Base-by-base conservation (phyloP, 352 stramenopile species). In the Thalassiosira sp. region DNA sequence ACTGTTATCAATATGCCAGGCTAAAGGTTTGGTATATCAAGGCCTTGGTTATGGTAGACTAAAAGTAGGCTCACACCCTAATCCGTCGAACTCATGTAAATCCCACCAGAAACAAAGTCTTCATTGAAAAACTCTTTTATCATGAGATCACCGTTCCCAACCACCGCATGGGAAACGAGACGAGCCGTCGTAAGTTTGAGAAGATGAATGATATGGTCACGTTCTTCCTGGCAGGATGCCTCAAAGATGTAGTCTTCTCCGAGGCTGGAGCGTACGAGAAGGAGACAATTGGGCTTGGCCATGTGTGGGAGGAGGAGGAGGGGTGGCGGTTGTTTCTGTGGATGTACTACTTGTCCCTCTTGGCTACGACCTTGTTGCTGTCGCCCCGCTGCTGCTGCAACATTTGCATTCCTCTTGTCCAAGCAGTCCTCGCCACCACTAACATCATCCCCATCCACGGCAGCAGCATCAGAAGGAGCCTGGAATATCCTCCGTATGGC, bases 181-280 rank as follows among this genome's bases (percentile, higher is more conserved):
- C 75, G 25, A 53, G 75, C 67, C 24, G 75, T 83, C 35, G 58
- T 40, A 31, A 83, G 76, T 35, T 83, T 83, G 62, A 58, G 72
- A 22, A 79, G 69, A 72, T 83, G 67, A 31, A 76, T 31, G 28
- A 79, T 76, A 11, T 53, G 45, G 62, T 79, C 68, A 27, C 75
- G 37, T 53, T 79, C 75, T 52, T 70, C 67, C 18, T 35, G 16
- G 54, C 51, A 76, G 1, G 68, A 76, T 24, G 75, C 75, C 35
- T 83, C 75, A 48, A 83, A 83, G 2, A 66, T 63, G 33, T 72
- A 83, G 48, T 83, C 68, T 61, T 72, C 53, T 22, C 56, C 61
- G 22, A 83, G 54, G 46, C 68, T 79, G 20, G 75, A 76, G 5
- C 68, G 63, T 3, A 83, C 64, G 13, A 78, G 40, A 22, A 83